These are phyloP conservation scores for Crithidia sp. DNA, from an alignment of 208 protist genomes.

Conservation along the genomic window DNA sequence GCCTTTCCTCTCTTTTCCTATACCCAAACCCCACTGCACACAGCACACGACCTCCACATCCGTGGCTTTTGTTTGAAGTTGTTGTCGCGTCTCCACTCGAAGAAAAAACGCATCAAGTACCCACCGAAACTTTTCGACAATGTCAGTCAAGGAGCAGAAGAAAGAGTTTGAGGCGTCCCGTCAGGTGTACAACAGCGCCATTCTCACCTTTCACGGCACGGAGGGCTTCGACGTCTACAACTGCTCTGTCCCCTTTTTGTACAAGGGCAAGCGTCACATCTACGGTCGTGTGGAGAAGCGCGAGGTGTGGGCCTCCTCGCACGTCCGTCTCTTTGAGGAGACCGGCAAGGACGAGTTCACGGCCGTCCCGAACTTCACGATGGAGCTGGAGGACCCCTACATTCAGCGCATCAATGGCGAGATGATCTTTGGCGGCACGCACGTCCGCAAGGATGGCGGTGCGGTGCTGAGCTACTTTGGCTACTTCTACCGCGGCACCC, in stretches of 20 bases:
- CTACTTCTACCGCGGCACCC: slow-evolving; percentile 56
- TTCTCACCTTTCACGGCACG: slow-evolving; percentile 56
- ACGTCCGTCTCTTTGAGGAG: slow-evolving; percentile 59
- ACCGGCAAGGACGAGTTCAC: slow-evolving; percentile 68
- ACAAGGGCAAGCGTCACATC: slow-evolving; percentile 57
- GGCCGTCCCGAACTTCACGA: slow-evolving; percentile 37
- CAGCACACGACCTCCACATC: too few species aligned
- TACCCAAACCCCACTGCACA: too few species aligned
- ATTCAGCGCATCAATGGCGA: slow-evolving; percentile 52
- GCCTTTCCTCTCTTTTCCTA: too few species aligned
- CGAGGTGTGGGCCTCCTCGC: slow-evolving; percentile 51
- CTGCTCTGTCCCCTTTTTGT: slow-evolving; percentile 61
- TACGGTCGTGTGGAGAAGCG: slow-evolving; percentile 57
- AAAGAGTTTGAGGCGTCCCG: slow-evolving; percentile 43
- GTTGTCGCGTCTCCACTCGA: too few species aligned
- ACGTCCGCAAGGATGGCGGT: slow-evolving; percentile 41
- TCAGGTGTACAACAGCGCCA: slow-evolving; percentile 46
- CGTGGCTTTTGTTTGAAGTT: too few species aligned
- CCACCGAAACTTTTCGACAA: neutral
- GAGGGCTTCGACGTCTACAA: slow-evolving; percentile 67
- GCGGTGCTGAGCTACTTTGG: slow-evolving; percentile 50
- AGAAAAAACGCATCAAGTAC: too few species aligned
- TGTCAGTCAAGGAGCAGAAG: slow-evolving; percentile 8
- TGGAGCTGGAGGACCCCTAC: slow-evolving; percentile 56
- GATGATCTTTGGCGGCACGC: slow-evolving; percentile 54